These are phyloP conservation scores for Pseudogymnoascus sp. DNA, from an alignment of 2,329 filamentous ascomycete genomes.

Conservation along the genomic window DNA sequence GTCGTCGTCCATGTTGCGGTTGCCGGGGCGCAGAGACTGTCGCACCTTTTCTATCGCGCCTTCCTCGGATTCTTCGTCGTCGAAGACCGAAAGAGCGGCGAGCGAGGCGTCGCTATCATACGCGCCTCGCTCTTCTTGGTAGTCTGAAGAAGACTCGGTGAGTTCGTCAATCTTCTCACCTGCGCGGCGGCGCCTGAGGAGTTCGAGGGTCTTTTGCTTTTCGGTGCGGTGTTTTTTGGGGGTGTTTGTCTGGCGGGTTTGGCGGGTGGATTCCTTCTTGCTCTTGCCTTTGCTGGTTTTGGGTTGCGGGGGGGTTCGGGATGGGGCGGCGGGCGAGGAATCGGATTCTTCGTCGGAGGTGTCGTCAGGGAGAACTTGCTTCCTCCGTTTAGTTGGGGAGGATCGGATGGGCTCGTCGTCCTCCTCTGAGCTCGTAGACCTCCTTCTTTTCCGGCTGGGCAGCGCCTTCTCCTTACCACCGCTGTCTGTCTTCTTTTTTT, in stretches of 20 bases:
- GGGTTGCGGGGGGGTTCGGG: background rate
- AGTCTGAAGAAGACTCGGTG: conserved; percentile 25
- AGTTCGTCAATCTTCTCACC: conserved; percentile 32
- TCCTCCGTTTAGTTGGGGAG: background rate
- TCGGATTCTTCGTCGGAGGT: background rate
- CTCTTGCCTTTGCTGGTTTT: background rate
- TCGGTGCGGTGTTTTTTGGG: conserved; percentile 27
- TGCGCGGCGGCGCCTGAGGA: conserved; percentile 31
- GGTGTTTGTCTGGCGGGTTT: background rate
- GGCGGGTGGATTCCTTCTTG: background rate
- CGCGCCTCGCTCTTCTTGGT: conserved; percentile 12
- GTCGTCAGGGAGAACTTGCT: background rate
- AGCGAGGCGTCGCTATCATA: conserved; percentile 16
- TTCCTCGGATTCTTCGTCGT: conserved; percentile 41
- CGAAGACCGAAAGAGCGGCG: conserved; percentile 41
- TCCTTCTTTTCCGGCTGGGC: background rate
- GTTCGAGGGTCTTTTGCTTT: conserved; percentile 34
- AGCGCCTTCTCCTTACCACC: background rate
- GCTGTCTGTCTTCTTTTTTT: background rate
- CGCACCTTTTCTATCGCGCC: conserved; percentile 15
- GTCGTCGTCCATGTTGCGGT: conserved; percentile 24
- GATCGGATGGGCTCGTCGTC: background rate
- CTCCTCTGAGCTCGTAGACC: background rate
- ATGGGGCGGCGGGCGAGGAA: background rate
- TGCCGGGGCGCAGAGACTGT: conserved; percentile 11